Conservation (phyloP, 768 basidiomycete genomes). For the Gloeophyllum trabeum region DNA sequence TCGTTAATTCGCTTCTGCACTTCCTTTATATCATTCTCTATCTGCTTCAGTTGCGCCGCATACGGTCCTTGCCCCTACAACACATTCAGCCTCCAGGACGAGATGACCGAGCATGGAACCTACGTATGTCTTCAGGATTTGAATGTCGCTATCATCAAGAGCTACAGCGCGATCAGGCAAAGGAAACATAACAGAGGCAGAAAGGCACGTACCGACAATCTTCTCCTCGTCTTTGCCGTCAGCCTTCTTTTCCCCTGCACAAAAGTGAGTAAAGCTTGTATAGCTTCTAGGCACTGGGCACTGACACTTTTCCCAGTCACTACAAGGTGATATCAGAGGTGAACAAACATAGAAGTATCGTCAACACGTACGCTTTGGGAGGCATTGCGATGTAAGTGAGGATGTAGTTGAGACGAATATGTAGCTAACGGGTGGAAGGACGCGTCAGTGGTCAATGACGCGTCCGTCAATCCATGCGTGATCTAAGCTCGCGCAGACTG, state of each 20-base stretch:
- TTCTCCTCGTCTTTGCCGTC: slow-evolving; percentile 91
- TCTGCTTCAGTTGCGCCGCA: slow-evolving; percentile 76
- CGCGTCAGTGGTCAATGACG: slow-evolving; percentile 13
- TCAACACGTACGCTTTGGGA: slow-evolving; percentile 89
- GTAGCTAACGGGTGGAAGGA: slow-evolving; percentile 11
- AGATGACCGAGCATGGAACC: slow-evolving; percentile 13
- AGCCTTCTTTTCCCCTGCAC: slow-evolving; percentile 68
- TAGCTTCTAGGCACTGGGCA: slow-evolving; percentile 4
- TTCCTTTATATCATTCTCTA: slow-evolving; percentile 87
- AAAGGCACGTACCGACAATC: slow-evolving; percentile 56
- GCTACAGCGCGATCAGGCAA: slow-evolving; percentile 30
- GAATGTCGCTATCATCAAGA: slow-evolving; percentile 96
- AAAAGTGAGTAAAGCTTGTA: slow-evolving; percentile 3
- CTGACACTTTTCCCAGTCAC: slow-evolving; percentile 98
- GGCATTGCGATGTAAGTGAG: slow-evolving; percentile 48
- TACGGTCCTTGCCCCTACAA: slow-evolving; percentile 96
- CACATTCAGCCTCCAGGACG: slow-evolving; percentile 3
- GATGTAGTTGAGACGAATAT: slow-evolving; percentile 13
- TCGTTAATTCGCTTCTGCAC: slow-evolving; percentile 97
- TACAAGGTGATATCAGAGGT: slow-evolving; percentile 21
- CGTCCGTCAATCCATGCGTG: slow-evolving; percentile 17
- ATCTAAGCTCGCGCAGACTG: slow-evolving; percentile 1
- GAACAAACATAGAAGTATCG: not conserved
- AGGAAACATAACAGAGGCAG: not conserved
- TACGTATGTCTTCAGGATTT: slow-evolving; percentile 98